Base-by-base conservation (phyloP, 192 early-diverging fungal genomes). In the Hyaloraphidium curvatum region DNA sequence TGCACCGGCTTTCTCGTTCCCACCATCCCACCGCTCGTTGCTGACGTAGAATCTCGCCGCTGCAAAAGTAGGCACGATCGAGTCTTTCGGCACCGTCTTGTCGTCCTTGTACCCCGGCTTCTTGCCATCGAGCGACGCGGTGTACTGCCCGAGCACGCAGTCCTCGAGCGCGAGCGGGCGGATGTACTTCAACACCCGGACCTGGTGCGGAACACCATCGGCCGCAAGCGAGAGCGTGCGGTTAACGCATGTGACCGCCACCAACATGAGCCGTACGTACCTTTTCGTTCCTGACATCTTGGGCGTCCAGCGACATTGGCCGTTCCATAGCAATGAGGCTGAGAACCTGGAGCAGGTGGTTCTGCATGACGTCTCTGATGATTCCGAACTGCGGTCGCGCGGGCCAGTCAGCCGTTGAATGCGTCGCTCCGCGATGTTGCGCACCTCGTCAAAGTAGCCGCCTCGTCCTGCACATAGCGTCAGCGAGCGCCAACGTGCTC, bases 281-380 rank as follows among this genome's bases (percentile, higher is more conserved):
- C 68, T 97, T 97, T 62, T 91, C 87, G 67, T 95, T 82, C 51
- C 93, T 86, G 54, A 97, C 82, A 55, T 89, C 83, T 66, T 97
- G 89, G 23, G 89, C 75, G 55, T 78, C 72, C 60, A 91, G 71
- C 4, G 83, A 79, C 31, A 83, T 77, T 5, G 93, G 93, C 51
- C 79, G 76, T 64, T 92, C 83, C 93, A 97, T 97, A 17, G 91
- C 93, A 50, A 93, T 76, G 37, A 97, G 72, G 35, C 86, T 78
- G 62, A 97, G 68, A 28, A 97, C 83, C 69, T 97, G 93, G 29
- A 97, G 66, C 54, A 97, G 57, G 64, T 97, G 82, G 77, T 72
- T 71, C 59, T 65, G 64, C 66, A 67, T 74, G 40, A 97, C 93
- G 61, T 97, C 93, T 53, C 93, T 86, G 59, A 97, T 90, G 39